Evolutionary conservation across 768 basidiomycete species (phyloP).

Genomic region (Pulveroboletus ravenelii): DNA sequence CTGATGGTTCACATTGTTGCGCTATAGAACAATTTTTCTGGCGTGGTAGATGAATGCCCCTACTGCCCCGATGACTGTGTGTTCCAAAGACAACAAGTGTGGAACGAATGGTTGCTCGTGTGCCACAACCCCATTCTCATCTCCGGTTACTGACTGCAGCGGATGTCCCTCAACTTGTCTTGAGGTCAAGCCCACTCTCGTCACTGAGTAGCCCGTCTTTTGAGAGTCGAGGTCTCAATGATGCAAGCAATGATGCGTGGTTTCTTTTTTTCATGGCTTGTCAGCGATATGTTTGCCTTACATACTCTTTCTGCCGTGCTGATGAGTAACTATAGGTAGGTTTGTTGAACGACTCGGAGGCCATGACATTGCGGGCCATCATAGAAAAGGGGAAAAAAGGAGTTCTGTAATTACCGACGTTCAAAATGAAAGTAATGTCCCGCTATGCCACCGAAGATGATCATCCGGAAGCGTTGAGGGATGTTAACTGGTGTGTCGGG

Average conservation of each 20-base stretch:
- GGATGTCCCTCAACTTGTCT: slow-evolving; percentile 7
- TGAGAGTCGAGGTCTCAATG: no score
- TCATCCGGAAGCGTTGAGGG: background rate
- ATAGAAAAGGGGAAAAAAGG: no score
- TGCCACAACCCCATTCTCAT: no score
- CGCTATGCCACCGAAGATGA: background rate
- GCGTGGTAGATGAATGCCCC: no score
- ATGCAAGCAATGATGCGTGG: background rate
- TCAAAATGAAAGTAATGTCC: no score
- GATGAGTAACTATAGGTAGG: background rate
- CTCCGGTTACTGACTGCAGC: background rate
- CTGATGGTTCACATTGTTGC: no score
- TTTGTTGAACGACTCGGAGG: background rate
- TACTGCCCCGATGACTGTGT: background rate
- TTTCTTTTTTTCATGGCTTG: background rate
- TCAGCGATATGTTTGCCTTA: background rate
- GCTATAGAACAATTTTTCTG: background rate
- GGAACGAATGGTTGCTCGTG: background rate
- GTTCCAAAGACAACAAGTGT: background rate
- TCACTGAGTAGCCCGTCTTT: no score
- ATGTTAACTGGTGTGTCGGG: background rate
- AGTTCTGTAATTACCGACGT: background rate
- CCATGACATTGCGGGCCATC: no score
- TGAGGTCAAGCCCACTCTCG: no score
- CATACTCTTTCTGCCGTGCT: background rate